phyloP scores from a whole-genome alignment of 768 basidiomycete genomes.

The Suillus paluster region DNA sequence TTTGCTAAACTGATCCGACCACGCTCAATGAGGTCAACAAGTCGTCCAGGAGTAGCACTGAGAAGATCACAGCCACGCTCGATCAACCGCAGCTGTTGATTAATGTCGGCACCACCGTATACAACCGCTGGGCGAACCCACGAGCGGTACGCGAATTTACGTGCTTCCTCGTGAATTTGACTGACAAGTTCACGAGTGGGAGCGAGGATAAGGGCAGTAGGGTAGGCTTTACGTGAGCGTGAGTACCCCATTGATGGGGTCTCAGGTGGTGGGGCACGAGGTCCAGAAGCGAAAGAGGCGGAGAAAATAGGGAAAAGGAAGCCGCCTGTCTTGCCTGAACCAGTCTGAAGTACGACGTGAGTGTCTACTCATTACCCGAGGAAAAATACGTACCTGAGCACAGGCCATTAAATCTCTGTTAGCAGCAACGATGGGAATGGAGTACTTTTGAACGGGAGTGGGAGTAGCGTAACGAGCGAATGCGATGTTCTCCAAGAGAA shows the following conservation, averaged over 20 bases:
- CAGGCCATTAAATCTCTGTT: conserved; percentile 94
- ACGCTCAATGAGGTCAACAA: conserved; percentile 98
- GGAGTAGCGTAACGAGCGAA: conserved; percentile 93
- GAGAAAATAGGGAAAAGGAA: conserved; percentile 99
- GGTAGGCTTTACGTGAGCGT: conserved; percentile 87
- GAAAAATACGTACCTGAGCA: conserved; percentile 67
- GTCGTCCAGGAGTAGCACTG: conserved; percentile 95
- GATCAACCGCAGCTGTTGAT: conserved; percentile 88
- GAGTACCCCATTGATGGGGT: conserved; percentile 53
- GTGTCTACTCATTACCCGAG: conserved; percentile 13
- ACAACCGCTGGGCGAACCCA: conserved; percentile 99
- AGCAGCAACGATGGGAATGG: conserved; percentile 94
- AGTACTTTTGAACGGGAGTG: conserved; percentile 99
- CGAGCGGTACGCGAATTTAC: conserved; percentile 98
- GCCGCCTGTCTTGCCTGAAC: conserved; percentile 98
- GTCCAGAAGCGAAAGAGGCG: conserved; percentile 85
- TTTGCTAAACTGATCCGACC: conserved; percentile 96
- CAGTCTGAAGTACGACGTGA: conserved; percentile 66
- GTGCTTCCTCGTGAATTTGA: conserved; percentile 98
- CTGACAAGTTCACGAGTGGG: conserved; percentile 99
- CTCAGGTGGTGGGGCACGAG: conserved; percentile 67
- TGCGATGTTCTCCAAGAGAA: conserved; percentile 93
- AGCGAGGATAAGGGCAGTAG: conserved; percentile 95
- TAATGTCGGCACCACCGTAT: conserved; percentile 99
- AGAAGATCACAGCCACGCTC: conserved; percentile 98